Percentiles rank a stretch among this genome's conserved stretches.
Evolutionary conservation across 768 basidiomycete genomes (phyloP).

Genomic region (Boletus rufocinnamomeus): DNA sequence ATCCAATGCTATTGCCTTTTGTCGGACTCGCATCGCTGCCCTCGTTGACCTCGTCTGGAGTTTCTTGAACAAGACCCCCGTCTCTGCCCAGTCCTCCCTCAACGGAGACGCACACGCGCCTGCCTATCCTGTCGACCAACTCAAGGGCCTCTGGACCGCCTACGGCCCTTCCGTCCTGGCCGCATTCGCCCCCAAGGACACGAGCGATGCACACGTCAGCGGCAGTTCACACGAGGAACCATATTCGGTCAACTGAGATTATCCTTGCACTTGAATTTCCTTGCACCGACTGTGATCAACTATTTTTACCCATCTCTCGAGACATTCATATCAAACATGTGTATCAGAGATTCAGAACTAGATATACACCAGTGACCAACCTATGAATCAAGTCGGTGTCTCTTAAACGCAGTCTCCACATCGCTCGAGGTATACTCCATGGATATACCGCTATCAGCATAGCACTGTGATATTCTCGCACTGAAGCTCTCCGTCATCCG

Average conservation of each 20-base stretch:
- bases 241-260: constrained; percentile 19
- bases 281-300: background rate
- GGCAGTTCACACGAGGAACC: background rate
- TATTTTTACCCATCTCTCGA: constrained; percentile 3
- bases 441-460: constrained; percentile 67
- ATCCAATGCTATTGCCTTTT: constrained; percentile 52
- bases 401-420: constrained; percentile 76
- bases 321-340: constrained; percentile 11
- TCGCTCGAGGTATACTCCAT: constrained; percentile 77
- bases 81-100: constrained; percentile 28
- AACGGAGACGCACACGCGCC: constrained; percentile 26
- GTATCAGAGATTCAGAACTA: constrained; percentile 3
- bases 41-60: constrained; percentile 51
- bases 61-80: constrained; percentile 41
- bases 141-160: constrained; percentile 42
- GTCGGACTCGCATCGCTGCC: constrained; percentile 50
- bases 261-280: background rate
- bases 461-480: constrained; percentile 75
- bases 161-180: constrained; percentile 44
- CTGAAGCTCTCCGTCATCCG: constrained; percentile 69
- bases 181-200: constrained; percentile 23
- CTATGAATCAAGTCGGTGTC: constrained; percentile 47
- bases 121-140: constrained; percentile 31
- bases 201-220: constrained; percentile 14
- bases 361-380: constrained; percentile 7